phyloP scores from a whole-genome alignment of 2,329 filamentous ascomycete species.

The Claviceps maximensis region DNA sequence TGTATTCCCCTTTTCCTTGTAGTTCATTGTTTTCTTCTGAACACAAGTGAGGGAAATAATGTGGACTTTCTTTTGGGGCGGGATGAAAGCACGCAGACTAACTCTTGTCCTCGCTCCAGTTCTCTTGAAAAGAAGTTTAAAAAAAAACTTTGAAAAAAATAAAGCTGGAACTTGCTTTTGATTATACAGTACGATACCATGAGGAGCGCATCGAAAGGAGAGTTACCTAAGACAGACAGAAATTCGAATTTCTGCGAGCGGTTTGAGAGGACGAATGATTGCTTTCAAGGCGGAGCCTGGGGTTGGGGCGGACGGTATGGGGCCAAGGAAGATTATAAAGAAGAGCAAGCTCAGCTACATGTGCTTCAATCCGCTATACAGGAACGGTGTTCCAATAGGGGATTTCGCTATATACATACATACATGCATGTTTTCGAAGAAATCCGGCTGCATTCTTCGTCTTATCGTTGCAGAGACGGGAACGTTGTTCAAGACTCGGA shows the following conservation, averaged over 20 bases:
- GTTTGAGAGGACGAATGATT: neutral
- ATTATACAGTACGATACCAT: slow-evolving; percentile 1
- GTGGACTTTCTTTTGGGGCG: too few relatives aligned
- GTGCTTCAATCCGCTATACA: neutral
- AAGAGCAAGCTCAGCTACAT: neutral
- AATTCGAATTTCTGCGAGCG: neutral
- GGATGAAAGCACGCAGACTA: too few relatives aligned
- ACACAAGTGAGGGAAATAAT: too few relatives aligned
- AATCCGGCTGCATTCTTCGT: too few relatives aligned
- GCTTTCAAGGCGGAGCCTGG: neutral
- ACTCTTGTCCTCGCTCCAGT: too few relatives aligned
- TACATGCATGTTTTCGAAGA: too few relatives aligned
- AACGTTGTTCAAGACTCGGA: too few relatives aligned
- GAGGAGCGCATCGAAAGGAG: neutral
- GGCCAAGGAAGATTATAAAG: neutral
- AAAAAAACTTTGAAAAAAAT: too few relatives aligned
- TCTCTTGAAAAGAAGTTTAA: slow-evolving; percentile 4
- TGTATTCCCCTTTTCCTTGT: neutral
- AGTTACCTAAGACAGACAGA: too few relatives aligned
- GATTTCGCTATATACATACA: too few relatives aligned
- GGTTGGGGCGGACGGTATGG: neutral
- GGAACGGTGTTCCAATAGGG: too few relatives aligned
- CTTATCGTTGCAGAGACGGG: neutral
- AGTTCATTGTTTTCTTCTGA: neutral
- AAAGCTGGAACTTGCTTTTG: neutral